These are phyloP conservation scores for Tetraselmis striata DNA, from an alignment of 139 green algal species.

Conservation along the genomic window DNA sequence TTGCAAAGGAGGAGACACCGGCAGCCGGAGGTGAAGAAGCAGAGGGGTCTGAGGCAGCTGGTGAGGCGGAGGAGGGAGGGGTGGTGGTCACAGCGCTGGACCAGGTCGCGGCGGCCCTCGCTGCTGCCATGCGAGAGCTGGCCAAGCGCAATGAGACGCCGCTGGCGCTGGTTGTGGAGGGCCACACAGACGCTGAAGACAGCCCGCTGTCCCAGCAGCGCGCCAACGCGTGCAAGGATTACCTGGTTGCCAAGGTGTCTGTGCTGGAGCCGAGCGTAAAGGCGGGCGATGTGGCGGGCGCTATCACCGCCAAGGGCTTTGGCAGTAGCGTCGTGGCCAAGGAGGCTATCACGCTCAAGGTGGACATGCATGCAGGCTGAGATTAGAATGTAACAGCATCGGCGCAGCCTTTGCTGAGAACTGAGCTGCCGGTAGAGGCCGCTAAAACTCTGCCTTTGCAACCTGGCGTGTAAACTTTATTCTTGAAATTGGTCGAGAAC, in stretches of 20 bases:
- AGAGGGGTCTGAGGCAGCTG: no score
- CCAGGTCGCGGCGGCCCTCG: background rate
- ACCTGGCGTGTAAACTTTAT: no score
- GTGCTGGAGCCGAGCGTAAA: background rate
- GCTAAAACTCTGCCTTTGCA: no score
- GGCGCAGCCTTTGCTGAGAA: no score
- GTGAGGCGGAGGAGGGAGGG: background rate
- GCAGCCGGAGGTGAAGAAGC: no score
- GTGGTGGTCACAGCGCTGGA: background rate
- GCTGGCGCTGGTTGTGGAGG: background rate
- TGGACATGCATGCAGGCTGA: no score
- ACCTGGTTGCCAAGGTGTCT: background rate
- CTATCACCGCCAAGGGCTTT: background rate
- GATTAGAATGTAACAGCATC: no score
- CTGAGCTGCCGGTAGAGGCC: no score
- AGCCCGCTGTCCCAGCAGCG: background rate
- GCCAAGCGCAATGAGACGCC: background rate
- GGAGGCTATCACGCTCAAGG: background rate
- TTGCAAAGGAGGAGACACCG: background rate
- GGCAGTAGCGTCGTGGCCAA: background rate
- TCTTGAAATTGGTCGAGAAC: no score
- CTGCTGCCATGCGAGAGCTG: background rate
- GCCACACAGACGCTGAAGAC: background rate
- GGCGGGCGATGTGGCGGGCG: background rate
- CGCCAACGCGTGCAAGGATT: background rate